Conservation (phyloP, 805 yeast species). For the Suhomyces emberorum region DNA sequence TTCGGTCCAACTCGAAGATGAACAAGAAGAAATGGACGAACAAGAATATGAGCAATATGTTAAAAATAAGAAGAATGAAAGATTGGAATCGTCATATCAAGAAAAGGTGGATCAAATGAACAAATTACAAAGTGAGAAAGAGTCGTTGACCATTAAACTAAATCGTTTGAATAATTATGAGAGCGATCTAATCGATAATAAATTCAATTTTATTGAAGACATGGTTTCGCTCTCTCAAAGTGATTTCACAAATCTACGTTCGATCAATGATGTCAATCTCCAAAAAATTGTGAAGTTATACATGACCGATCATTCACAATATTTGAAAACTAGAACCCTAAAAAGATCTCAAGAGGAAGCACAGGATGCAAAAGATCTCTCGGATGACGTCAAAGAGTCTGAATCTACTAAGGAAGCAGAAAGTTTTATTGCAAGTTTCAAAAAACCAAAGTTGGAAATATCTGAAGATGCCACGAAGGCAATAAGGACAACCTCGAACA, state of each 20-base stretch:
- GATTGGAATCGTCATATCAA: slow-evolving; percentile 18
- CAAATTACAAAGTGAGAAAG: slow-evolving; percentile 17
- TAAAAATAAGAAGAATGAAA: slow-evolving; percentile 22
- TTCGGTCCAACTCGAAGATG: slow-evolving; percentile 1
- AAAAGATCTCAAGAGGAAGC: slow-evolving; percentile 41
- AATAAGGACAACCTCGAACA: not conserved
- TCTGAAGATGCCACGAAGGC: not conserved
- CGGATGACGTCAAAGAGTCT: slow-evolving; percentile 28
- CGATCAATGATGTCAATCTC: not conserved
- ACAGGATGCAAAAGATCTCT: slow-evolving; percentile 38
- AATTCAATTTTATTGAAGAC: slow-evolving; percentile 33
- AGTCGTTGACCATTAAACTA: slow-evolving; percentile 19
- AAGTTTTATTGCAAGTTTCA: slow-evolving; percentile 13
- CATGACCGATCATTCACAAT: slow-evolving; percentile 42
- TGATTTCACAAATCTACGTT: not conserved
- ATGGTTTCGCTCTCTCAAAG: slow-evolving; percentile 23
- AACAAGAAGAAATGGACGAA: slow-evolving; percentile 17
- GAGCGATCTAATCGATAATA: slow-evolving; percentile 32
- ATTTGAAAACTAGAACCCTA: slow-evolving; percentile 36
- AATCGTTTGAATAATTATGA: slow-evolving; percentile 32
- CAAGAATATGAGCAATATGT: slow-evolving; percentile 18
- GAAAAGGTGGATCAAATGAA: slow-evolving; percentile 13
- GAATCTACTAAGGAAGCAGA: slow-evolving; percentile 11
- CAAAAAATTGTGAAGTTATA: slow-evolving; percentile 17
- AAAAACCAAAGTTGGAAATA: slow-evolving; percentile 3